Evolutionary conservation across 441 rosid genomes (phyloP), one percentile per base, ranked within the genome.

Genomic region (Kokia cookei): DNA sequence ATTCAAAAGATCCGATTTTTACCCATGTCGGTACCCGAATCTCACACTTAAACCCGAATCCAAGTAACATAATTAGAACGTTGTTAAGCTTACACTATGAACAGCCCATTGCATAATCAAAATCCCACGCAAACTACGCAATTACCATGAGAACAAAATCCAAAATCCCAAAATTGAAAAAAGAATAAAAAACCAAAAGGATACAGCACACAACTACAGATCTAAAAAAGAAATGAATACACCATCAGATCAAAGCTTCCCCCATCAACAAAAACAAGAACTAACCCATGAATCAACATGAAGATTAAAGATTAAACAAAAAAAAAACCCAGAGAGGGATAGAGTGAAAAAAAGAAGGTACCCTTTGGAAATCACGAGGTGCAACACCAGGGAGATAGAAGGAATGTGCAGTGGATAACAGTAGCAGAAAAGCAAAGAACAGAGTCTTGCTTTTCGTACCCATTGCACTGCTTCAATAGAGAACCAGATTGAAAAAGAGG

Each of bases 361-460:
- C 96, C 86, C 65, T 81, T 60, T 75, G 85, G 68, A 93, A 86
- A 86, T 93, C 94, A 57, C 96, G 94, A 73, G 97, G 96, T 76
- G 97, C 93, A 8, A 93, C 97, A 48, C 96, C 94, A 43, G 94
- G 97, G 55, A 93, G 96, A 71, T 93, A 93, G 82, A 93, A 89
- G 66, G 91, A 83, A 69, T 81, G 74, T 15, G 86, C 90, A 57
- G 82, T 74, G 69, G 87, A 86, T 72, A 85, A 59, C 0, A 83
- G 75, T 37, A 88, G 74, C 76, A 89, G 78, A 69, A 69, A 69
- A 73, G 76, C 53, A 74, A 86, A 73, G 77, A 82, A 57, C 54
- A 84, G 76, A 74, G 79, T 54, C 63, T 70, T 58, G 75, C 76
- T 65, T 51, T 76, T 63, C 69, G 77, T 68, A 66, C 75, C 82